A percentile compares a stretch with the other conserved stretches of the same genome.
phyloP scores from a whole-genome alignment of 208 protist species.

The Leptomonas pyrrhocoris region DNA sequence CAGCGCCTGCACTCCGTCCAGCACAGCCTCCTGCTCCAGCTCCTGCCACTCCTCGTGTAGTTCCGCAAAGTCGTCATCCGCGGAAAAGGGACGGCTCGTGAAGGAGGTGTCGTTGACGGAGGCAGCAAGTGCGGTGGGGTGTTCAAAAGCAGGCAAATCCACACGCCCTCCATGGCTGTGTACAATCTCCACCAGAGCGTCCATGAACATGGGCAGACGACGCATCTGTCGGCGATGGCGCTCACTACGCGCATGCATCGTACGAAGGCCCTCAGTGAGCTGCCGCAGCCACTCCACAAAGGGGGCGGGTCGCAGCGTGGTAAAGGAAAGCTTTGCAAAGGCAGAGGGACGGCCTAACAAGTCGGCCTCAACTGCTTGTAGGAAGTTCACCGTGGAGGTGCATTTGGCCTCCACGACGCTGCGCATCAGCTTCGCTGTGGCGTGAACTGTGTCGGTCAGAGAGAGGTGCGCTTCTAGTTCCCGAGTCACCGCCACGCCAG shows the following conservation, averaged over 20 bases:
- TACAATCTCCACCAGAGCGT: conserved; percentile 44
- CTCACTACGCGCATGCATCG: conserved; percentile 4
- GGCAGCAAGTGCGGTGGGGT: not conserved
- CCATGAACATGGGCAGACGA: conserved; percentile 35
- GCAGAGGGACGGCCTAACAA: conserved; percentile 6
- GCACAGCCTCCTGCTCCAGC: conserved; percentile 19
- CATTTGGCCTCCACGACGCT: conserved; percentile 23
- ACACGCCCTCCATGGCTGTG: conserved; percentile 48
- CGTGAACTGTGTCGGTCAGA: conserved; percentile 10
- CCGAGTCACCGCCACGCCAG: not conserved
- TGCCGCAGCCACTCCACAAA: conserved; percentile 22
- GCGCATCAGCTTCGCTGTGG: conserved; percentile 7
- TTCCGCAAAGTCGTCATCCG: not conserved
- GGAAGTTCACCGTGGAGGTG: conserved; percentile 11
- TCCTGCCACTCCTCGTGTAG: conserved; percentile 12
- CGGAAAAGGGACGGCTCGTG: not conserved
- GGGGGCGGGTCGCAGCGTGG: conserved; percentile 11
- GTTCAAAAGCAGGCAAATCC: conserved; percentile 20
- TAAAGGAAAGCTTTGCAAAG: conserved; percentile 9
- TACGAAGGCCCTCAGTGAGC: conserved; percentile 17
- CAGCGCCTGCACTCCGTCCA: conserved; percentile 43
- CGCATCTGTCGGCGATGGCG: conserved; percentile 12
- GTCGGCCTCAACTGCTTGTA: conserved; percentile 11
- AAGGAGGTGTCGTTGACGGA: not conserved
- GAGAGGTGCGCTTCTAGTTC: not conserved